These are phyloP conservation scores for Garcia nutans DNA, from an alignment of 345 rosid species.

Conservation along the genomic window DNA sequence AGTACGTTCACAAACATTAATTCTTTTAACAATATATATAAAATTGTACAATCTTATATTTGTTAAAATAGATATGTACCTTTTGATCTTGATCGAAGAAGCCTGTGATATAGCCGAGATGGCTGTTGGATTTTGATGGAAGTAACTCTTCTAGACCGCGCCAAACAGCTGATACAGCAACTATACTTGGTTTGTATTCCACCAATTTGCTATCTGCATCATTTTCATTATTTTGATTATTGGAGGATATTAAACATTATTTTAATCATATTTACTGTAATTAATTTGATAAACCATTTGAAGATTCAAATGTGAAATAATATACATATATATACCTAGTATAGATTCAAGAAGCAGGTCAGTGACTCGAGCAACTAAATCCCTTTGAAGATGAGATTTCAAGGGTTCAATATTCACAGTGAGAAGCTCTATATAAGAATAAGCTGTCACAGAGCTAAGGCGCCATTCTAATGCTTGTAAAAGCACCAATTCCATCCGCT, in stretches of 20 bases:
- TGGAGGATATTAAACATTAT: not conserved
- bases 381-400: constrained; percentile 24
- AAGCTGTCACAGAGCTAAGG: constrained; percentile 46
- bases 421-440: constrained; percentile 50
- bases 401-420: constrained; percentile 17
- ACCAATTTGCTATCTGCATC: constrained; percentile 47
- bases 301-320: not conserved
- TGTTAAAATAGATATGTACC: constrained; percentile 22
- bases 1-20: too few relatives aligned
- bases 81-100: constrained; percentile 31
- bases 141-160: constrained; percentile 36
- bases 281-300: not conserved
- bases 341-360: constrained; percentile 43
- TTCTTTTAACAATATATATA: too few relatives aligned
- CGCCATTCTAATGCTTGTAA: constrained; percentile 60
- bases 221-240: too few relatives aligned
- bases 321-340: constrained; percentile 36
- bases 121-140: constrained; percentile 18
- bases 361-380: constrained; percentile 35
- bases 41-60: too few relatives aligned
- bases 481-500: constrained; percentile 60
- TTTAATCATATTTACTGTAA: too few relatives aligned
- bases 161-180: constrained; percentile 49
- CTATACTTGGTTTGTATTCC: constrained; percentile 53
- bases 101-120: constrained; percentile 24